A percentile compares a stretch with the other conserved stretches of the same genome.
These are phyloP conservation scores for Volvox reticuliferus DNA, from an alignment of 139 green algal genomes.

Conservation along the genomic window DNA sequence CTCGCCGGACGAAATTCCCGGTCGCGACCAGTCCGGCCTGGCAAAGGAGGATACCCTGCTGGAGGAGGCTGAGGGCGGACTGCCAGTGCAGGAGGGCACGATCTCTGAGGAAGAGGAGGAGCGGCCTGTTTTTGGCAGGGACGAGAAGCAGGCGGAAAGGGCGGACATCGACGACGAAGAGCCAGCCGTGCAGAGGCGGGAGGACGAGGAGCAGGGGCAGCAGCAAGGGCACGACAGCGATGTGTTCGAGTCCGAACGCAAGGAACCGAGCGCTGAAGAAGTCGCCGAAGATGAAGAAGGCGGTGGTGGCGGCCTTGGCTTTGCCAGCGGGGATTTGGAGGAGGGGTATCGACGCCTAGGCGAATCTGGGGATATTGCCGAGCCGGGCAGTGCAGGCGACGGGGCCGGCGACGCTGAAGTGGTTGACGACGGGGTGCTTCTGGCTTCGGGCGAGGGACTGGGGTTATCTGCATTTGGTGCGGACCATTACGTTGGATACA, in stretches of 20 bases:
- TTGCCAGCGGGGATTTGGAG: not conserved
- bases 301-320: not conserved
- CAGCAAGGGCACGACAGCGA: not conserved
- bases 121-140: not conserved
- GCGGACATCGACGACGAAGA: not conserved
- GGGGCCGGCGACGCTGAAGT: not conserved
- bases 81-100: not conserved
- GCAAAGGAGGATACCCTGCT: no score
- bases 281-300: not conserved
- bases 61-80: no score
- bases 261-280: conserved; percentile 40
- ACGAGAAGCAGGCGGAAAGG: not conserved
- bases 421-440: not conserved
- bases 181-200: not conserved
- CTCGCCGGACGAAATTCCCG: not conserved
- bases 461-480: not conserved
- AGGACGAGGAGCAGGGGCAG: not conserved
- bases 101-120: not conserved
- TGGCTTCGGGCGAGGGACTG: not conserved
- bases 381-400: not conserved
- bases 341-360: not conserved
- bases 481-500: not conserved
- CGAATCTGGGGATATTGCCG: not conserved
- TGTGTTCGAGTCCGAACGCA: not conserved
- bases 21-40: conserved; percentile 8